Evolutionary conservation across 2,329 filamentous ascomycete species (phyloP).

Genomic region (Colletotrichum viniferum): DNA sequence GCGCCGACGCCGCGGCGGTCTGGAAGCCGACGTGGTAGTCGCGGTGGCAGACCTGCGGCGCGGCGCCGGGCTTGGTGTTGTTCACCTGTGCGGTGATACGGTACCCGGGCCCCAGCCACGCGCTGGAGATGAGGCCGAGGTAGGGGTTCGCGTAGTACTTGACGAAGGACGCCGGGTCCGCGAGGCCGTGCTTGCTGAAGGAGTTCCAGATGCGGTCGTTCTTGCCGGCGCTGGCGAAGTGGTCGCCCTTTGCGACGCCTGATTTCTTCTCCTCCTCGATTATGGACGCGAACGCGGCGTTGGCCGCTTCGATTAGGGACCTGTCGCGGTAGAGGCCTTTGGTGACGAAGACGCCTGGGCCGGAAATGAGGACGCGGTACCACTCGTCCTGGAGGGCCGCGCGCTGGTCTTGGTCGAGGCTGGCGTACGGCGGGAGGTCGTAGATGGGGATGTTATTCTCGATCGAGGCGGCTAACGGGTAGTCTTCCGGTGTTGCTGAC

Average conservation of each 20-base stretch:
- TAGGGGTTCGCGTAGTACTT: slow-evolving; percentile 66
- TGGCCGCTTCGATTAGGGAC: slow-evolving; percentile 48
- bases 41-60: slow-evolving; percentile 61
- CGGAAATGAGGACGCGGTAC: slow-evolving; percentile 59
- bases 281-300: slow-evolving; percentile 50
- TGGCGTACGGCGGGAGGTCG: slow-evolving; percentile 42
- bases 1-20: slow-evolving; percentile 46
- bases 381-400: slow-evolving; percentile 62
- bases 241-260: slow-evolving; percentile 54
- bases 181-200: slow-evolving; percentile 63
- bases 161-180: slow-evolving; percentile 56
- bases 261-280: slow-evolving; percentile 47
- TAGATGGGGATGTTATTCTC: slow-evolving; percentile 62
- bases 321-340: slow-evolving; percentile 53
- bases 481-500: slow-evolving; percentile 37
- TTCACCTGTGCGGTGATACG: slow-evolving; percentile 67
- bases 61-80: slow-evolving; percentile 62
- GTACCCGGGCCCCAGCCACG: slow-evolving; percentile 66
- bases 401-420: slow-evolving; percentile 24
- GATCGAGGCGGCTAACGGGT: slow-evolving; percentile 51
- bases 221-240: slow-evolving; percentile 59
- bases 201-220: slow-evolving; percentile 72
- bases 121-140: slow-evolving; percentile 53
- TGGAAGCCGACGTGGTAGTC: slow-evolving; percentile 72
- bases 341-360: slow-evolving; percentile 65